Evolutionary conservation across 2,329 filamentous ascomycete genomes (phyloP).

Genomic region (Dactylellina leptospora): DNA sequence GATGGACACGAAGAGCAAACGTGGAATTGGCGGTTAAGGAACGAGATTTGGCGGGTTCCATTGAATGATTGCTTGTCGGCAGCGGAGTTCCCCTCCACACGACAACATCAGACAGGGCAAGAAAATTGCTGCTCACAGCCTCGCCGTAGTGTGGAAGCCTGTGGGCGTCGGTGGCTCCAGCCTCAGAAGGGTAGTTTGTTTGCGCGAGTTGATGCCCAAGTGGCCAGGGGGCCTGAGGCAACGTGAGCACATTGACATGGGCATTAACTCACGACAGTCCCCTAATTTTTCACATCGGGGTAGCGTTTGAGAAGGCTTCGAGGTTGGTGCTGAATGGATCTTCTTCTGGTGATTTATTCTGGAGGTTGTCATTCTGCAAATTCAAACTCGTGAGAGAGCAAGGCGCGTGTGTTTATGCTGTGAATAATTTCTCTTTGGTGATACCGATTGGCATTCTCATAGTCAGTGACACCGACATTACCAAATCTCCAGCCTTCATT

Average conservation of each 20-base stretch:
- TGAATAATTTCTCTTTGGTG: neutral
- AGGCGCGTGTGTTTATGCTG: neutral
- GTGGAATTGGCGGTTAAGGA: neutral
- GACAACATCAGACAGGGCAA: slow-evolving; percentile 16
- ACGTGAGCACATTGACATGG: slow-evolving; percentile 28
- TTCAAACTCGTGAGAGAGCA: no score
- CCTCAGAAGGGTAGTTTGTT: slow-evolving; percentile 41
- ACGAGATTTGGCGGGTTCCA: neutral
- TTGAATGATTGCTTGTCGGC: neutral
- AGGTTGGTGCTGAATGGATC: neutral
- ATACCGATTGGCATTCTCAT: slow-evolving; percentile 31
- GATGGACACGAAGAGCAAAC: no score
- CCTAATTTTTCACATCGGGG: slow-evolving; percentile 23
- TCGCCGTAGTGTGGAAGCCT: slow-evolving; percentile 1
- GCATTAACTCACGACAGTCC: slow-evolving; percentile 12
- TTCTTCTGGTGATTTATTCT: no score
- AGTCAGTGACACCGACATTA: slow-evolving; percentile 4
- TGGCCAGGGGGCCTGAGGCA: slow-evolving; percentile 40
- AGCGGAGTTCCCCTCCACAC: neutral
- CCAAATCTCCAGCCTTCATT: slow-evolving; percentile 43
- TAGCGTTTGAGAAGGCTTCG: neutral
- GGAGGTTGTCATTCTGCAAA: no score
- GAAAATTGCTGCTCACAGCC: neutral
- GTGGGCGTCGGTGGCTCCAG: slow-evolving; percentile 4
- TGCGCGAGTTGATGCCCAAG: slow-evolving; percentile 13